phyloP scores from a whole-genome alignment of 2,329 filamentous ascomycete species.

The Neonectria ditissima region DNA sequence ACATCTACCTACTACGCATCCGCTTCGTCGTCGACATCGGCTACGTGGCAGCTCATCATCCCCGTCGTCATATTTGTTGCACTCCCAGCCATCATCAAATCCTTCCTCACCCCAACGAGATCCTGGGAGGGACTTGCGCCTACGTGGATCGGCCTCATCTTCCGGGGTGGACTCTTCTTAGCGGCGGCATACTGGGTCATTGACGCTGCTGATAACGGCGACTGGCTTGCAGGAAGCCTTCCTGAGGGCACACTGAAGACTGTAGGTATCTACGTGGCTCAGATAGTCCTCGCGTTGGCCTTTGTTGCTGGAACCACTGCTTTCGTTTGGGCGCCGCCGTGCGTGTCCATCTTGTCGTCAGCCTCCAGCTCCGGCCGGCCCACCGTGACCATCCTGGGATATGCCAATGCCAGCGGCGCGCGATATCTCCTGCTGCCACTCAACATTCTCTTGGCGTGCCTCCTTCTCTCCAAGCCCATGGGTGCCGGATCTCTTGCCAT shows the following conservation, averaged over 20 bases:
- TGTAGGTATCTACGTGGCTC: slow-evolving; percentile 80
- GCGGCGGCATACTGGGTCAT: slow-evolving; percentile 88
- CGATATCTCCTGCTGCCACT: slow-evolving; percentile 87
- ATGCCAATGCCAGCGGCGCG: slow-evolving; percentile 91
- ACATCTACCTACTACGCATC: slow-evolving; percentile 96
- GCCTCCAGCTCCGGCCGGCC: slow-evolving; percentile 58
- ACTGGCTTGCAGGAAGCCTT: slow-evolving; percentile 74
- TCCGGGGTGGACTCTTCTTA: slow-evolving; percentile 81
- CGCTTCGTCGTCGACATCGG: slow-evolving; percentile 89
- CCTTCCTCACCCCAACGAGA: slow-evolving; percentile 83
- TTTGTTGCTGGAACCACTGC: slow-evolving; percentile 86
- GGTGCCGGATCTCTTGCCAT: slow-evolving; percentile 86
- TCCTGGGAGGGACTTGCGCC: slow-evolving; percentile 90
- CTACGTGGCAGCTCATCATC: slow-evolving; percentile 87
- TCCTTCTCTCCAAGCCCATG: slow-evolving; percentile 94
- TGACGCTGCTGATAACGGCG: slow-evolving; percentile 87
- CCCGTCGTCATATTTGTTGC: slow-evolving; percentile 79
- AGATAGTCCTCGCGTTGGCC: slow-evolving; percentile 81
- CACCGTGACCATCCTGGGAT: slow-evolving; percentile 85
- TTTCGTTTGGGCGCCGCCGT: slow-evolving; percentile 87
- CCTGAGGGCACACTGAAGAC: slow-evolving; percentile 76
- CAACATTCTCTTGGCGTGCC: slow-evolving; percentile 80
- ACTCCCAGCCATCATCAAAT: slow-evolving; percentile 80
- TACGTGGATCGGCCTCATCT: slow-evolving; percentile 83
- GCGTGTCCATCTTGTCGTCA: slow-evolving; percentile 76